These are phyloP conservation scores for Solanum chacoense DNA, from an alignment of 305 asterid species.

Conservation along the genomic window DNA sequence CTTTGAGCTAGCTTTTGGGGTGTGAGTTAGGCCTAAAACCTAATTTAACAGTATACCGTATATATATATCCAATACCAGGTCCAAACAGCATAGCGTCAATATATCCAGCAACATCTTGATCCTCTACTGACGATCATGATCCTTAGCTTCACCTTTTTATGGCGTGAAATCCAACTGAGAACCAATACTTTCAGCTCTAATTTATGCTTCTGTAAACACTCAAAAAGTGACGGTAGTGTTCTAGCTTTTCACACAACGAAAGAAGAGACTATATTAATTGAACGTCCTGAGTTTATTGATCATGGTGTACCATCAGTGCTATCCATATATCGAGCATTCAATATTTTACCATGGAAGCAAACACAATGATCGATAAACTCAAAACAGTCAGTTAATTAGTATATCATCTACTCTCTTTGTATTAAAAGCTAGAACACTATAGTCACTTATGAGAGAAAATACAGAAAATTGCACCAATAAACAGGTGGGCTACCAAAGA, in stretches of 20 bases:
- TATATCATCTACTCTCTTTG: background rate
- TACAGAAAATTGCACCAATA: background rate
- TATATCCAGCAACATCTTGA: background rate
- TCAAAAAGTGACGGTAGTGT: background rate
- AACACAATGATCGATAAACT: background rate
- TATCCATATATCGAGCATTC: background rate
- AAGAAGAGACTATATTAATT: background rate
- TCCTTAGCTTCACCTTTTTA: background rate
- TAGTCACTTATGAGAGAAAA: background rate
- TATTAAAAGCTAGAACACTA: background rate
- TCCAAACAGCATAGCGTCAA: background rate
- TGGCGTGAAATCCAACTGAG: background rate
- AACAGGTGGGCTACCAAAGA: background rate
- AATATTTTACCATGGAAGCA: background rate
- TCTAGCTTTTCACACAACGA: background rate
- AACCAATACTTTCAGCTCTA: background rate
- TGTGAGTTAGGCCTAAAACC: too few species aligned
- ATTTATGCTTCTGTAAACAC: background rate
- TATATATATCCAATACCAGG: background rate
- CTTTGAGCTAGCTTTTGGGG: too few species aligned
- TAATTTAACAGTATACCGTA: too few species aligned
- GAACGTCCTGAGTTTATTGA: background rate
- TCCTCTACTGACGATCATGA: background rate
- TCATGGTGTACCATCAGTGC: background rate
- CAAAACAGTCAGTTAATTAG: background rate